Base-by-base conservation (phyloP, 2,329 filamentous ascomycete genomes). In the Trichoderma oligosporum region DNA sequence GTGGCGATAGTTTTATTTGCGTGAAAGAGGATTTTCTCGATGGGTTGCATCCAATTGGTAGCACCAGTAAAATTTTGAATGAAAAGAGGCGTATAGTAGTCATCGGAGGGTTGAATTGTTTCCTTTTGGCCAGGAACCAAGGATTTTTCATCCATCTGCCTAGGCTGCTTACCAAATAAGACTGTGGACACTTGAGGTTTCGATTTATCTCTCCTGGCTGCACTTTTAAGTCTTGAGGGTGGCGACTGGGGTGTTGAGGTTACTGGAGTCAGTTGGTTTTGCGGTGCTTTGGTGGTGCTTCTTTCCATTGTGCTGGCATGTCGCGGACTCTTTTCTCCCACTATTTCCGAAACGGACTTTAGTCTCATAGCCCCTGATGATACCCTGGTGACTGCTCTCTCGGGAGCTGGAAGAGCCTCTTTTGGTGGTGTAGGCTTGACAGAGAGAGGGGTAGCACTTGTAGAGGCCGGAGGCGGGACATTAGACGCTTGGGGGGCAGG, bases 1-100 rank as follows among this genome's bases (percentile, higher is more conserved):
- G 93, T 97, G 1, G 88, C 91, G 9, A 97, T 77, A 0, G 91
- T 96, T 70, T 99, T 99, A 67, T 92, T 88, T 4, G 92, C 89
- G 42, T 89, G 87, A 56, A 86, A 82, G 3, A 97, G 77, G 0
- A 97, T 80, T 39, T 89, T 86, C 57, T 89, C 83, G 7, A 86
- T 73, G 0, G 81, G 78, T 56, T 83, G 83, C 76, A 85, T 83
- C 77, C 82, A 84, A 51, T 77, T 78, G 45, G 79, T 76, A 53
- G 77, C 75, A 62, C 78, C 71, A 41, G 81, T 75, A 65, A 82
- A 82, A 31, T 80, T 79, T 56, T 84, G 80, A 4, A 85, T 76
- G 58, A 84, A 86, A 44, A 82, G 74, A 4, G 84, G 82, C 11
- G 80, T 83, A 61, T 85, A 86, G 66, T 87, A 87, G 64, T 86